Percentiles rank a stretch among this genome's conserved stretches.
These are phyloP conservation scores for Singerocomus inundabilis DNA, from an alignment of 1,284 basidiomycete genomes.

Conservation along the genomic window DNA sequence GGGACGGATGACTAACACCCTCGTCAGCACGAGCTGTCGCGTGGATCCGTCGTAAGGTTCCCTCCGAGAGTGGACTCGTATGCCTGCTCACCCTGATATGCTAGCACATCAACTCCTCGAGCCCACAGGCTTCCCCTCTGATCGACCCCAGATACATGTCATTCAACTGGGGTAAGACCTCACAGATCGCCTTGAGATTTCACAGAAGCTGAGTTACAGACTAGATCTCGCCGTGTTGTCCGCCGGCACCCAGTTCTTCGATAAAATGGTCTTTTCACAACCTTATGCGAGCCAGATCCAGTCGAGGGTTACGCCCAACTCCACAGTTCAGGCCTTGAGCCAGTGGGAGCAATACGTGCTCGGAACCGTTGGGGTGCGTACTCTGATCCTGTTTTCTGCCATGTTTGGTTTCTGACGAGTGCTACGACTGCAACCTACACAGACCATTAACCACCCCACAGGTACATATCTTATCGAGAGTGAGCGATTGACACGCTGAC, in stretches of 20 bases:
- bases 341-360: conserved; percentile 2
- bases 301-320: conserved; percentile 2
- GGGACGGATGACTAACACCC: not conserved
- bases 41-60: not conserved
- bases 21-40: not conserved
- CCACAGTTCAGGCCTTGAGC: not conserved
- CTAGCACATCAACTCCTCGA: not conserved
- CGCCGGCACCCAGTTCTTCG: conserved; percentile 1
- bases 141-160: conserved; percentile 3
- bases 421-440: not conserved
- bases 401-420: not conserved
- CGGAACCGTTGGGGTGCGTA: not conserved
- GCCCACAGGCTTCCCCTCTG: conserved; percentile 1
- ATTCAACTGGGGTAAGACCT: conserved; percentile 1
- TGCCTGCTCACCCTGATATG: not conserved
- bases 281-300: not conserved
- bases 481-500: not conserved
- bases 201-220: not conserved
- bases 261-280: not conserved
- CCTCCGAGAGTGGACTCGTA: not conserved
- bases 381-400: not conserved
- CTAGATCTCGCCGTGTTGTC: not conserved
- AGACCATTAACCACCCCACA: not conserved
- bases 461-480: not conserved
- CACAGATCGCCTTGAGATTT: not conserved